Evolutionary conservation across 177 flowering plant species (phyloP).

Genomic region (Vitis hybrid): DNA sequence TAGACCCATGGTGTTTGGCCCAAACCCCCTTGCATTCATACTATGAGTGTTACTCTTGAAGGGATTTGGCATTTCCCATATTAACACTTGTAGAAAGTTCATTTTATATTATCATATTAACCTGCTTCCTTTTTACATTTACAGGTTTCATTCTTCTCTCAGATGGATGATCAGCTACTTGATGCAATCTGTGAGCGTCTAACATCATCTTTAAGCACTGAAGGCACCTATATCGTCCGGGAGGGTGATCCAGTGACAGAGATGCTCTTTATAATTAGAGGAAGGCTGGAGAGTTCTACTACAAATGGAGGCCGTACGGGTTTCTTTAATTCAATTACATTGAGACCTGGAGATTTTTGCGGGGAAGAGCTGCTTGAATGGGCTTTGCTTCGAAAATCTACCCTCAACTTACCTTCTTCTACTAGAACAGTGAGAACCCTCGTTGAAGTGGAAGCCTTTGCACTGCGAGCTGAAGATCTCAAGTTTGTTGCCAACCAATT

Average conservation of each 20-base stretch:
- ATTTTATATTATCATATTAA: not conserved
- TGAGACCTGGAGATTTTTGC: constrained; percentile 93
- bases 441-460: constrained; percentile 90
- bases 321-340: constrained; percentile 73
- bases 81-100: not conserved
- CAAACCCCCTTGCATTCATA: no score
- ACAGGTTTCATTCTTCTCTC: constrained; percentile 92
- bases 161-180: constrained; percentile 95
- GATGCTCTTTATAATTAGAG: constrained; percentile 90
- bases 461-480: constrained; percentile 83
- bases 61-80: not conserved
- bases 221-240: constrained; percentile 80
- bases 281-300: constrained; percentile 79
- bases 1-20: no score
- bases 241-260: constrained; percentile 93
- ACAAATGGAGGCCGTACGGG: constrained; percentile 93
- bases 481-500: constrained; percentile 93
- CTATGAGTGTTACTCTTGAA: not conserved
- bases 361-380: constrained; percentile 95
- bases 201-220: constrained; percentile 75
- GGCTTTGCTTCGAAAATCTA: constrained; percentile 84
- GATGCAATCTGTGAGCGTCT: constrained; percentile 96
- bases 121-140: constrained; percentile 11
- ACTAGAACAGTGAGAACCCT: constrained; percentile 83
- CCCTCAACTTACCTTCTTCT: constrained; percentile 78